These are phyloP conservation scores for Coemansia sp. DNA, from an alignment of 192 early-diverging fungal species.

Conservation along the genomic window DNA sequence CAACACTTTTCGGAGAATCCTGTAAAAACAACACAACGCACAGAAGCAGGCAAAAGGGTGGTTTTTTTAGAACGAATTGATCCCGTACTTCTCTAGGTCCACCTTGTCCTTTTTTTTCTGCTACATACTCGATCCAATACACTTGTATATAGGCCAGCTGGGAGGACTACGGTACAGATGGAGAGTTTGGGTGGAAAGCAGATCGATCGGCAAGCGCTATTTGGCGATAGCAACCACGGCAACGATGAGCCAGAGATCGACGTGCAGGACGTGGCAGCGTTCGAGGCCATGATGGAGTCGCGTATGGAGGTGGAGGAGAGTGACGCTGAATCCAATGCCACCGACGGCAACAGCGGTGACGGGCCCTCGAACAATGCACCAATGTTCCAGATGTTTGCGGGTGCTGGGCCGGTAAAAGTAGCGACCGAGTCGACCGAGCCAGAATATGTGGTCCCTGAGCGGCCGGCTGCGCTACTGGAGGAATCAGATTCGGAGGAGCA, in stretches of 20 bases:
- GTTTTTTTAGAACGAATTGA: too few species aligned
- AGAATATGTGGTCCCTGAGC: conserved; percentile 15
- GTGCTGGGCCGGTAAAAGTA: conserved; percentile 34
- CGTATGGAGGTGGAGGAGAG: conserved; percentile 8
- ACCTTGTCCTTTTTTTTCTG: too few species aligned
- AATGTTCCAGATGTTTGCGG: conserved; percentile 38
- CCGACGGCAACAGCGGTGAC: background rate
- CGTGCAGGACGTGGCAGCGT: conserved; percentile 32
- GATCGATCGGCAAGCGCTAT: conserved; percentile 29
- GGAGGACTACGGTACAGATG: too few species aligned
- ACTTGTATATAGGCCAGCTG: too few species aligned
- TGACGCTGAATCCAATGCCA: background rate
- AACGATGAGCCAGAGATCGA: conserved; percentile 1
- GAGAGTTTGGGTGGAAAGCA: conserved; percentile 17
- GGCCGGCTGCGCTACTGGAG: conserved; percentile 21
- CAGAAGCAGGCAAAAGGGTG: too few species aligned
- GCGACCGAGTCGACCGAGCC: conserved; percentile 11
- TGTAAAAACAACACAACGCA: too few species aligned
- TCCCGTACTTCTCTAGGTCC: too few species aligned
- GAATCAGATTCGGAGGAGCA: conserved; percentile 45
- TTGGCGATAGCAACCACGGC: conserved; percentile 14
- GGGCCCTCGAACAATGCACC: conserved; percentile 1
- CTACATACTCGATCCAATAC: background rate
- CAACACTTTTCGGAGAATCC: too few species aligned
- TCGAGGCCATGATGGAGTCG: conserved; percentile 39